These are phyloP conservation scores for Taiozyma onychis DNA, from an alignment of 1,139 yeast genomes.

Conservation along the genomic window DNA sequence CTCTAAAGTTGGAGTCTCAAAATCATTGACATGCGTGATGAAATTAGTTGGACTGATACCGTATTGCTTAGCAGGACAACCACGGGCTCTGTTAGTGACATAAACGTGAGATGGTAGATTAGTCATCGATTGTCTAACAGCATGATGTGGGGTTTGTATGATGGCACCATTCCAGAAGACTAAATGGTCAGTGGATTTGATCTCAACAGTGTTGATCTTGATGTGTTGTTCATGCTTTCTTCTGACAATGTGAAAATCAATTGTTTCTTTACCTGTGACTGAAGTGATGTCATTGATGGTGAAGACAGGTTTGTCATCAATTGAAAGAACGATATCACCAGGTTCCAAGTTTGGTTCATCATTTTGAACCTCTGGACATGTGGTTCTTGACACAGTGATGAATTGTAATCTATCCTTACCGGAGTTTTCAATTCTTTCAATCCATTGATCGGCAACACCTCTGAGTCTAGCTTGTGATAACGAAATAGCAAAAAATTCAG, in stretches of 20 bases:
- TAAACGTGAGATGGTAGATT: conserved; percentile 79
- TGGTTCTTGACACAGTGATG: conserved; percentile 64
- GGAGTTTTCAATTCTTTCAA: conserved; percentile 54
- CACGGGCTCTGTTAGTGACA: conserved; percentile 63
- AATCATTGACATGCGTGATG: conserved; percentile 83
- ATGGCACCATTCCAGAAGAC: conserved; percentile 81
- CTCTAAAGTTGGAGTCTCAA: conserved; percentile 62
- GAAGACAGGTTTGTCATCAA: conserved; percentile 58
- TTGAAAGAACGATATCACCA: conserved; percentile 71
- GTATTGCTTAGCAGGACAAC: conserved; percentile 84
- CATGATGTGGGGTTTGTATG: conserved; percentile 61
- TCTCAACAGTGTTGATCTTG: conserved; percentile 52
- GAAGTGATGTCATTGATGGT: conserved; percentile 56
- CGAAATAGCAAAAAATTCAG: conserved; percentile 67
- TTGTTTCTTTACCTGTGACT: conserved; percentile 26
- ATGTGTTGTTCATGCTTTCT: conserved; percentile 49
- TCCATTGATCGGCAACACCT: conserved; percentile 86
- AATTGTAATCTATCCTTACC: conserved; percentile 65
- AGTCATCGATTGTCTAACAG: conserved; percentile 70
- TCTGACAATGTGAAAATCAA: conserved; percentile 63
- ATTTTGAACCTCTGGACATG: conserved; percentile 37
- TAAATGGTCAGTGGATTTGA: conserved; percentile 58
- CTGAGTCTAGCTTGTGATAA: conserved; percentile 75
- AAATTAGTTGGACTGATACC: conserved; percentile 78
- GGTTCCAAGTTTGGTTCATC: conserved; percentile 37